Conservation (phyloP, 768 basidiomycete species). For the Guyanaporus albipodus region DNA sequence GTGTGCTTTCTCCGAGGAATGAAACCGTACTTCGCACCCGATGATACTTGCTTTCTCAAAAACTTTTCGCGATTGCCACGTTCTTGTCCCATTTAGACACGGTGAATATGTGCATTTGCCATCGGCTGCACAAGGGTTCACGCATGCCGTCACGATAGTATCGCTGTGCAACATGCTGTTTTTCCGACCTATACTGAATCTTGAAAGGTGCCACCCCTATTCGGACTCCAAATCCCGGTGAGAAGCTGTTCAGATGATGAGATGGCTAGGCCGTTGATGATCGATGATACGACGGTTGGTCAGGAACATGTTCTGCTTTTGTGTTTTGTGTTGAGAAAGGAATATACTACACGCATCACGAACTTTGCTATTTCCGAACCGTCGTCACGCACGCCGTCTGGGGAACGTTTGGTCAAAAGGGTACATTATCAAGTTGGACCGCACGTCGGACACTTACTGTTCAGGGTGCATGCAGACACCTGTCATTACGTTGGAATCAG, state of each 20-base stretch:
- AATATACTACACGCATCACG: too few relatives aligned
- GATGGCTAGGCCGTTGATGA: too few relatives aligned
- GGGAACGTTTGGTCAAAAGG: background rate
- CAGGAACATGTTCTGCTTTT: constrained; percentile 3
- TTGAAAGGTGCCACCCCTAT: background rate
- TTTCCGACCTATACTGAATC: background rate
- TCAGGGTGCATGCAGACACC: constrained; percentile 37
- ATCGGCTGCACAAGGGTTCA: background rate
- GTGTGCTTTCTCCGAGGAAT: constrained; percentile 3
- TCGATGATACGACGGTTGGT: background rate
- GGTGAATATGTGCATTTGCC: background rate
- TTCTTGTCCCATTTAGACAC: background rate
- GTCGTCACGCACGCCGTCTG: constrained; percentile 7
- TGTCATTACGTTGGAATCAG: constrained; percentile 39
- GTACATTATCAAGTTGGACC: background rate
- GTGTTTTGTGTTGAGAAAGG: background rate
- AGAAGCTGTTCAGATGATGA: constrained; percentile 8
- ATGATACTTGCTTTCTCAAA: constrained; percentile 5
- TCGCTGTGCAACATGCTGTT: background rate
- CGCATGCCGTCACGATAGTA: constrained; percentile 1
- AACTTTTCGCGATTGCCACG: background rate
- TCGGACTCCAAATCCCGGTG: constrained; percentile 1
- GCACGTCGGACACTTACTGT: constrained; percentile 10
- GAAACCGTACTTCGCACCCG: background rate
- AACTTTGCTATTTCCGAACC: constrained; percentile 13